Evolutionary conservation across 2,329 filamentous ascomycete species (phyloP), one percentile per base, ranked within the genome.

Genomic region (Talaromyces albobiverticillius): DNA sequence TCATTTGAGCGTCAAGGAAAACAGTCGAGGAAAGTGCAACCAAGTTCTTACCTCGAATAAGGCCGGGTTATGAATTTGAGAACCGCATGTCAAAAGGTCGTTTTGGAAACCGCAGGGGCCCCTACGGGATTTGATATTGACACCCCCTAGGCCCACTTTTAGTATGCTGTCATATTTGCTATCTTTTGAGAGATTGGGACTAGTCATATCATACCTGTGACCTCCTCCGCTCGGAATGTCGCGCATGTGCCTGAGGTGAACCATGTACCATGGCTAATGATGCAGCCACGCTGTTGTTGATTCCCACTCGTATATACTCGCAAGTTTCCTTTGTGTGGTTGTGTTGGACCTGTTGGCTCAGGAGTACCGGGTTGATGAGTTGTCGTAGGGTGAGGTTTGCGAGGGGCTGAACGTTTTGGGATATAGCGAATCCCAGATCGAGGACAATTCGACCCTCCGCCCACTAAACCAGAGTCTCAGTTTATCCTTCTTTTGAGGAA

Each of bases 261-360:
- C 87, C 86, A 90, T 0, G 79, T 82, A 0, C 87, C 87, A 9
- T 71, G 76, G 53, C 79, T 79, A 64, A 89, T 89, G 55, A 89
- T 77, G 61, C 85, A 89, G n/a, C 87, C 86, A 18, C 53, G 53
- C 7, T 68, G 62, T 29, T 67, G 65, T 34, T 67, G 65, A 43
- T 67, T 40, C 6, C 36, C 65, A 25, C 61, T 53, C 0, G 62
- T 68, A 11, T 64, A 66, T 3, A 86, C 83, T 51, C 84, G 79
- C 38, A 89, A 67, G 60, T 79, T 81, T 0, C 86, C 86, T 29
- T 72, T 78, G 1, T 85, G 85, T n/a, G 73, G 70, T 64, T 83
- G 84, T 0, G 14, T 42, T 4, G 81, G 74, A 0, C 63, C 54
- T 5, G 69, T 71, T 16, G 71, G 67, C 32, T 66, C 57, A 3